Base-by-base conservation (phyloP, 345 rosid genomes). In the Rhizophora mangle region DNA sequence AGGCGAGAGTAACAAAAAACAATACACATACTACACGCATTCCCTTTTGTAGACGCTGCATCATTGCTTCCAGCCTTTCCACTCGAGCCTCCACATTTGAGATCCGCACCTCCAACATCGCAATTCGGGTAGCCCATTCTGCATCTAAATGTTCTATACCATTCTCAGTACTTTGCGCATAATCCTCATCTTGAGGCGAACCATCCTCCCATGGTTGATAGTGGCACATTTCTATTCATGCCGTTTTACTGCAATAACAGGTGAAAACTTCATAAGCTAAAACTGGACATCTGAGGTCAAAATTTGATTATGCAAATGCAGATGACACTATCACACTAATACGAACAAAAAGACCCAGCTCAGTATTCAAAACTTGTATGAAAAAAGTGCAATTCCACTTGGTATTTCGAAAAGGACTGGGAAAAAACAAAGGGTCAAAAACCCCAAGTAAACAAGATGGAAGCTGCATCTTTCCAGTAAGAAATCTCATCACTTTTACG, bases 131-230 rank as follows among this genome's bases (percentile, higher is more conserved):
- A 57, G 62, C 74, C 81, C 71, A 71, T 57, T 60, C 61, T 1
- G 39, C 49, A n/a, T 24, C 70, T 0, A 53, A 47, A 49, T 21
- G 55, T 30, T 30, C 72, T 29, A 52, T 20, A 20, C 27, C 75
- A 58, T 65, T 74, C 69, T 26, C 11, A 2, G 43, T 71, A 26
- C 37, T 54, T 16, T 10, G 58, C 18, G 34, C 16, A 60, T 29
- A 31, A 47, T 78, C 74, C 53, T 74, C 75, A 47, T 5, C 64
- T 19, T 52, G 26, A 10, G 54, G 46, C n/a, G 55, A 76, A 73
- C 76, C 73, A 11, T 71, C 75, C 29, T 82, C 83, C 83, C 71
- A 71, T n/a, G 71, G 55, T 47, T 75, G 69, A 64, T 72, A 56
- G 37, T 2, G 63, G 59, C 83, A 76, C 81, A 79, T 82, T 64